Evolutionary conservation across 805 yeast genomes (phyloP).

Genomic region (Blastobotrys americana): DNA sequence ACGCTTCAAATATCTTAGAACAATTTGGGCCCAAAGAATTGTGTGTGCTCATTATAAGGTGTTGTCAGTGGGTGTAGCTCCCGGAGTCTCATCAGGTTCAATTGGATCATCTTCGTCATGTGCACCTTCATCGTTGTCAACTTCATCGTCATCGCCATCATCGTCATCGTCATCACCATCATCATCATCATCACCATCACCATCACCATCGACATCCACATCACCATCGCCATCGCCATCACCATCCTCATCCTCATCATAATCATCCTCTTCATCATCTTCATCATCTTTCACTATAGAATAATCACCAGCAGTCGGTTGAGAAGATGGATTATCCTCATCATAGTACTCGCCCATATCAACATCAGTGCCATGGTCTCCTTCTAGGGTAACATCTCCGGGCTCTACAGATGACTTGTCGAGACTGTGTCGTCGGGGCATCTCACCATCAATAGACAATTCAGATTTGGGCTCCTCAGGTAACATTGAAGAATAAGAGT

Average conservation of each 20-base stretch:
- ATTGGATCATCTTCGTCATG: conserved; percentile 5
- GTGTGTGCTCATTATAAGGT: too few relatives aligned
- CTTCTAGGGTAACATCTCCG: too few relatives aligned
- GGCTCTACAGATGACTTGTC: too few relatives aligned
- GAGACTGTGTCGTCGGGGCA: too few relatives aligned
- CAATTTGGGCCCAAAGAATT: too few relatives aligned
- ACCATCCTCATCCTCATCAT: conserved; percentile 5
- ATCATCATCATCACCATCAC: conserved; percentile 6
- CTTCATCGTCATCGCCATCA: conserved; percentile 4
- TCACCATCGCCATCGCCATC: conserved; percentile 5
- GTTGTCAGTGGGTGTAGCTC: too few relatives aligned
- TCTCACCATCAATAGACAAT: too few relatives aligned
- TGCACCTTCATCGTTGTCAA: not conserved
- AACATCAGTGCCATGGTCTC: too few relatives aligned
- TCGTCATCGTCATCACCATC: conserved; percentile 2
- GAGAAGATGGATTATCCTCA: not conserved
- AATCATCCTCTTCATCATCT: conserved; percentile 19
- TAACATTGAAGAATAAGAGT: too few relatives aligned
- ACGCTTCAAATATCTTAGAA: too few relatives aligned
- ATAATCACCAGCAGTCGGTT: not conserved
- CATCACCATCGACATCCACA: conserved; percentile 8
- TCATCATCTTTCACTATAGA: conserved; percentile 13
- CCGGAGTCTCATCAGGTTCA: too few relatives aligned
- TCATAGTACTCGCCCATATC: not conserved
- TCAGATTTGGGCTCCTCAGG: too few relatives aligned